Evolutionary conservation across 805 yeast species (phyloP).

Genomic region (Zygosaccharomyces pseudorouxii): DNA sequence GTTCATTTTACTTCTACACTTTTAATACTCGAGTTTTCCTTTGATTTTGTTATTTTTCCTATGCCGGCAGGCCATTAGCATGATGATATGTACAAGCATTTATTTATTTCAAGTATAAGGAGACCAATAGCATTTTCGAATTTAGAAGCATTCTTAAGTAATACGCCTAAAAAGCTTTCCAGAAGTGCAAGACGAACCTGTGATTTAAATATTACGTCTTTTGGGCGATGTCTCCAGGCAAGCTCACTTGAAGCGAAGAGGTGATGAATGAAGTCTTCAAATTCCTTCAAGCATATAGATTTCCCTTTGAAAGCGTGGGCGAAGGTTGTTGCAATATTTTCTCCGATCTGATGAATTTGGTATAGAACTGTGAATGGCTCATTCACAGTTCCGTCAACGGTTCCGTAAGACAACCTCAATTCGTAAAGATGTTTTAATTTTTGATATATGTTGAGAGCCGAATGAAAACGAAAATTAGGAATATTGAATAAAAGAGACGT

Average conservation of each 20-base stretch:
- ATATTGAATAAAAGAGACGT: conserved; percentile 19
- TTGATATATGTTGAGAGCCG: conserved; percentile 22
- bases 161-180: conserved; percentile 11
- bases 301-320: conserved; percentile 7
- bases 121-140: conserved; percentile 11
- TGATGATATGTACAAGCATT: conserved; percentile 1
- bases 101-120: conserved; percentile 3
- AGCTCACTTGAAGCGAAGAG: not conserved
- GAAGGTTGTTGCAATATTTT: conserved; percentile 22
- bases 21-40: not conserved
- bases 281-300: not conserved
- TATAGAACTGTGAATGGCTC: conserved; percentile 18
- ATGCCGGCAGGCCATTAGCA: not conserved
- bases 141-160: conserved; percentile 14
- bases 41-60: not conserved
- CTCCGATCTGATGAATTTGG: conserved; percentile 16
- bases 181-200: conserved; percentile 9
- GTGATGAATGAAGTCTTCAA: conserved; percentile 3
- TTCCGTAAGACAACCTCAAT: conserved; percentile 33
- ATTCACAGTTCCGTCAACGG: conserved; percentile 25
- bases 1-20: not conserved
- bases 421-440: conserved; percentile 29
- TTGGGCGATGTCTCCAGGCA: not conserved
- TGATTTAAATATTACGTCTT: not conserved
- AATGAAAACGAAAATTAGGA: conserved; percentile 11